Evolutionary conservation across 23 red algal genomes (phyloP).

Genomic region (Gracilaria gracilis): DNA sequence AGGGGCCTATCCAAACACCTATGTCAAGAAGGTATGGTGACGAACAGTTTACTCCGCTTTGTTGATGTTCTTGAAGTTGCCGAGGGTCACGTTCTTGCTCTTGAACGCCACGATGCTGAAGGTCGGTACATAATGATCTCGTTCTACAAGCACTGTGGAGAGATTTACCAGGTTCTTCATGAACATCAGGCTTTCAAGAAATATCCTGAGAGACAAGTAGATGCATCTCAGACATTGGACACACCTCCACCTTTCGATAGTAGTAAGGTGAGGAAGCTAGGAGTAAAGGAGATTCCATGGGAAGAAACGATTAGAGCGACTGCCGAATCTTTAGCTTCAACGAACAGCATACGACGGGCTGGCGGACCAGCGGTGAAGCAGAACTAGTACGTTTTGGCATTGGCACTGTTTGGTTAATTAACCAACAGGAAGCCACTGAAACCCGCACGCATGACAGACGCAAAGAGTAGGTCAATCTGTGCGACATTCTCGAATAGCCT

Average conservation of each 20-base stretch:
- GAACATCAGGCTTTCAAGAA: constrained; percentile 16
- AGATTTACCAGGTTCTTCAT: constrained; percentile 21
- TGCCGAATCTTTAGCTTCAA: constrained; percentile 3
- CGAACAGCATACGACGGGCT: constrained; percentile 7
- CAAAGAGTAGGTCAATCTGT: too few relatives aligned
- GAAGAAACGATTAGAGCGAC: constrained; percentile 38
- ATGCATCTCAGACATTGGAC: neutral
- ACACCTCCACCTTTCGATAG: constrained; percentile 31
- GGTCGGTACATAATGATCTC: constrained; percentile 43
- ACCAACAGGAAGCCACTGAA: too few relatives aligned
- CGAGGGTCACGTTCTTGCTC: constrained; percentile 46
- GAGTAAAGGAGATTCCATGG: constrained; percentile 46
- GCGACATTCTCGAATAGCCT: too few relatives aligned
- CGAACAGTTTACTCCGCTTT: constrained; percentile 23
- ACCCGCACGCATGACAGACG: too few relatives aligned
- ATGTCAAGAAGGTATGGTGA: constrained; percentile 25
- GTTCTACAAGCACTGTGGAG: constrained; percentile 31
- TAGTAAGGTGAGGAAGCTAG: constrained; percentile 42
- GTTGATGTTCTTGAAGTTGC: constrained; percentile 49
- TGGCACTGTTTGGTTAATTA: too few relatives aligned
- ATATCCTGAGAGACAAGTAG: neutral
- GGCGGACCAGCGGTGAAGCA: too few relatives aligned
- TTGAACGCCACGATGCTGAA: constrained; percentile 24
- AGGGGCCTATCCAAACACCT: neutral
- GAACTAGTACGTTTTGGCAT: too few relatives aligned